A percentile compares a stretch with the other conserved stretches of the same genome.
These are phyloP conservation scores for Cubamyces sp. DNA, from an alignment of 768 basidiomycete genomes.

Conservation along the genomic window DNA sequence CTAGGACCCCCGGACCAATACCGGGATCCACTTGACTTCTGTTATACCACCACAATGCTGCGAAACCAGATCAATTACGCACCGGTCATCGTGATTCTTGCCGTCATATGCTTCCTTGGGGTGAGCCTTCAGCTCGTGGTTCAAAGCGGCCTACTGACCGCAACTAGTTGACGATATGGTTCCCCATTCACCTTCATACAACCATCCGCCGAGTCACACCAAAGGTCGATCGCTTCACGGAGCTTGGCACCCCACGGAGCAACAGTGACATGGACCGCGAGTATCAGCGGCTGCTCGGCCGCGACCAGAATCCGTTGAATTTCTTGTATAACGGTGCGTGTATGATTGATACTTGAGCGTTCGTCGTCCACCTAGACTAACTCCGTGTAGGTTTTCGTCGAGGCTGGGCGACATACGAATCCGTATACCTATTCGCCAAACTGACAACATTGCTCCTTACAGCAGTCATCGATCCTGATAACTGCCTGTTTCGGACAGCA, in stretches of 20 bases:
- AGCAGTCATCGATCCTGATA: constrained; percentile 68
- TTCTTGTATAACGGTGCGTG: constrained; percentile 72
- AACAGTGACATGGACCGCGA: constrained; percentile 64
- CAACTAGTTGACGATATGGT: constrained; percentile 66
- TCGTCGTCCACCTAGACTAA: neutral
- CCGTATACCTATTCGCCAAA: constrained; percentile 70
- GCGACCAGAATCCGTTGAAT: constrained; percentile 67
- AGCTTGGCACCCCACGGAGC: constrained; percentile 66
- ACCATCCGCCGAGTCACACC: constrained; percentile 64
- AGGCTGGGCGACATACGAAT: constrained; percentile 68
- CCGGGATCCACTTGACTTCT: constrained; percentile 70
- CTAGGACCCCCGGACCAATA: constrained; percentile 60
- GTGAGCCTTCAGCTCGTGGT: constrained; percentile 41
- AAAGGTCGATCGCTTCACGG: constrained; percentile 66
- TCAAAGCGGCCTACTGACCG: neutral
- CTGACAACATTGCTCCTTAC: constrained; percentile 66
- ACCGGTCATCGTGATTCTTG: constrained; percentile 60
- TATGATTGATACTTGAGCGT: neutral
- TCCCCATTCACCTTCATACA: constrained; percentile 62
- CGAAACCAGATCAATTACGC: constrained; percentile 72
- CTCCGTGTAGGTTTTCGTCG: constrained; percentile 62
- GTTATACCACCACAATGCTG: constrained; percentile 80
- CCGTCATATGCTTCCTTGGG: constrained; percentile 51
- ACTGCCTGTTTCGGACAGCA: constrained; percentile 69
- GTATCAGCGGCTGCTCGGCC: constrained; percentile 65